Base-by-base conservation (phyloP, 768 basidiomycete species). In the Agrocybe chaxingu region DNA sequence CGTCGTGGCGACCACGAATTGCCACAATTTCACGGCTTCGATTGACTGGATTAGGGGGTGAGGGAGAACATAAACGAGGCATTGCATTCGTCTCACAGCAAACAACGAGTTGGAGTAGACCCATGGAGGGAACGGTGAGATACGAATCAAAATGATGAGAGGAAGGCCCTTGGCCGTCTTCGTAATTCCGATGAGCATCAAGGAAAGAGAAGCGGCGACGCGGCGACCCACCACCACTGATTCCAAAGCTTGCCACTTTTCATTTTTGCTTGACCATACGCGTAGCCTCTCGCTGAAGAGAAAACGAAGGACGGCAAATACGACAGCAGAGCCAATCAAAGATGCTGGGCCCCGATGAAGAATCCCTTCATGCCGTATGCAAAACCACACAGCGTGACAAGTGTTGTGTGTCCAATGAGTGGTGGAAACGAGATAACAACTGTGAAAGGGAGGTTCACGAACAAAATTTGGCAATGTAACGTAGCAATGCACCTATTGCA, bases 51-150 rank as follows among this genome's bases (percentile, higher is more conserved):
- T 48, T 33, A 46, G 9, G 39, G 10, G 41, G 32, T 37, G 46
- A 34, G 48, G 19, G 7, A 42, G 33, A 42, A 33, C 4, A 19
- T 11, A 33, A 19, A 10, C 45, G 53, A 33, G 10, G 47, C 43
- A 44, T 47, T 13, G n/a, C n/a, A 11, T 39, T 13, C 9, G 30
- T 73, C 84, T 69, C 57, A 87, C 87, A 18, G 88, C 83, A 59
- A 90, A 90, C 13, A 93, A 71, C 0, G 84, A 72, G 52, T 91
- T 92, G n/a, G 85, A 82, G 60, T 92, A 94, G 0, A 87, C 86
- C 87, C 89, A 92, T 2, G 92, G 89, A 41, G 89, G 90, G 64
- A 94, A 81, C 3, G 92, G 84, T 3, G 88, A 91, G 16, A 89
- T 64, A 10, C 91, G 83, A 53, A 93, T 85, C 42, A 94, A 76